These are phyloP conservation scores for Cladophialophora carrionii DNA, from an alignment of 2,329 filamentous ascomycete species.

Conservation along the genomic window DNA sequence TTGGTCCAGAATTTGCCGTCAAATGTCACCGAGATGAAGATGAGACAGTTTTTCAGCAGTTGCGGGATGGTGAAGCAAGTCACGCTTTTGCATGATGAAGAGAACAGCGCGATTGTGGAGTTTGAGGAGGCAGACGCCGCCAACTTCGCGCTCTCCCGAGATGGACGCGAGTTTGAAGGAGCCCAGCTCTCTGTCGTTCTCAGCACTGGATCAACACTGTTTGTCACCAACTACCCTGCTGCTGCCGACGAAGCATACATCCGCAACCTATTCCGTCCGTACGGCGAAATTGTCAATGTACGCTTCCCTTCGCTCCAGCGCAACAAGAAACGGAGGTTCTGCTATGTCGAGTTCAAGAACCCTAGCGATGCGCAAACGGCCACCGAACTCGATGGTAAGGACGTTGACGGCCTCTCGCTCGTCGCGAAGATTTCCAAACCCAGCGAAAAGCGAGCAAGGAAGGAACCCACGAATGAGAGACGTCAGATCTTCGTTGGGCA, in stretches of 20 bases:
- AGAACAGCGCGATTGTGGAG: slow-evolving; percentile 76
- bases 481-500: slow-evolving; percentile 81
- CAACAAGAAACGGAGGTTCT: slow-evolving; percentile 87
- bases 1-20: slow-evolving; percentile 76
- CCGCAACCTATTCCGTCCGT: slow-evolving; percentile 62
- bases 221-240: slow-evolving; percentile 83
- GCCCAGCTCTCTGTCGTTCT: slow-evolving; percentile 73
- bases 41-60: slow-evolving; percentile 89
- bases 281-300: slow-evolving; percentile 80
- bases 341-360: slow-evolving; percentile 87
- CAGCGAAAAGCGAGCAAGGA: slow-evolving; percentile 72
- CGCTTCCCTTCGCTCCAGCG: slow-evolving; percentile 90
- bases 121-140: slow-evolving; percentile 82
- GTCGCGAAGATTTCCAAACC: slow-evolving; percentile 85
- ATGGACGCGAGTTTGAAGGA: slow-evolving; percentile 77
- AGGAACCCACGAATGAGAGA: slow-evolving; percentile 81
- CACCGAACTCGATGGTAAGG: slow-evolving; percentile 69
- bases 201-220: slow-evolving; percentile 79
- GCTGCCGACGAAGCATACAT: slow-evolving; percentile 55
- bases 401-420: slow-evolving; percentile 69
- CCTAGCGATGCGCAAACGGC: slow-evolving; percentile 70
- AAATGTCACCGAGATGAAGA: slow-evolving; percentile 69
- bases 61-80: slow-evolving; percentile 83
- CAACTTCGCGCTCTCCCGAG: slow-evolving; percentile 75
- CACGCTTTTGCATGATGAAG: slow-evolving; percentile 66